Evolutionary conservation across 164 flowering plant species (phyloP), one percentile per base, ranked within the genome.

Genomic region (Chimonanthus praecox): DNA sequence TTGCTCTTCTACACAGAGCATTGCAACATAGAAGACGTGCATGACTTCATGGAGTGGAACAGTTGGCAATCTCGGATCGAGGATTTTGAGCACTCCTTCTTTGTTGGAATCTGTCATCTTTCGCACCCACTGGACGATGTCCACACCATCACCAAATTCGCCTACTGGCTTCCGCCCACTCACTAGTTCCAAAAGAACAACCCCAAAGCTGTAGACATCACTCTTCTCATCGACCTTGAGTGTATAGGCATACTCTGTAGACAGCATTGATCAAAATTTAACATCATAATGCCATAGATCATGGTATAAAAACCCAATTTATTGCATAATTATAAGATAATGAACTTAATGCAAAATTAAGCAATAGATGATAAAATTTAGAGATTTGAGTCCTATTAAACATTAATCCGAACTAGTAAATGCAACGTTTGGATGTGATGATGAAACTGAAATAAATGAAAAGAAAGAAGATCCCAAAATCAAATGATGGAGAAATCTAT

Each of bases 101-200:
- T 88, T 92, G 79, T 87, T 91, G 2, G 94, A 88, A 69, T 89
- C 92, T 0, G 97, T 96, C 92, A 87, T 89, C 70, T 85, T 90
- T 67, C 95, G 81, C 3, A 96, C 98, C 99, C 98, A 96, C 46
- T 94, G 98, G 43, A 96, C 99, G 9, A 96, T 96, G 83, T 94
- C 99, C 2, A 96, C 99, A 0, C 99, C 99, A 65, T 96, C 99
- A 0, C 99, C 99, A 54, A 96, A 96, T 79, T 96, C 99, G 2
- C 99, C 98, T 0, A 96, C 97, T 5, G 99, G 99, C 73, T 91
- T 96, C 62, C 92, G 74, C 2, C 99, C 99, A 2, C 86, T 88
- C 3, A 96, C 85, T 4, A 94, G 87, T 78, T 94, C 98, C 58
- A 95, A 73, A 3, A 95, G 88, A 51, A 95, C 99, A 10, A 95